Evolutionary conservation across 192 early-diverging fungal genomes (phyloP), one percentile per base, ranked within the genome.

Genomic region (Phlyctochytrium arcticum): DNA sequence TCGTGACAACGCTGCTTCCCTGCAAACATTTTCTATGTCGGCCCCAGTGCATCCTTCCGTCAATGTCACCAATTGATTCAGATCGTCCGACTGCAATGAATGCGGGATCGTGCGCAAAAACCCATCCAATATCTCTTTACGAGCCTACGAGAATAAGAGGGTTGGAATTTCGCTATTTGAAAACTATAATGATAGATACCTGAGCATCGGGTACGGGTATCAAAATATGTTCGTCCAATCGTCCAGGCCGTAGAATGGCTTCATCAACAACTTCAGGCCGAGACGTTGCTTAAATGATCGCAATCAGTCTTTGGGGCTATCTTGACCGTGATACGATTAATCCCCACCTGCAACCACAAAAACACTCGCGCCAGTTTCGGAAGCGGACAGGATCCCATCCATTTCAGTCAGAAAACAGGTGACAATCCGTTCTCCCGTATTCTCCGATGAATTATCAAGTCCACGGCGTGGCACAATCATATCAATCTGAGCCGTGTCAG

Each of bases 371-470:
- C 60, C 21, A 30, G 29, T 21, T n/a, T n/a, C n/a, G 33, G 31
- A 19, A n/a, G 67, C 66, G 4, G 87, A 72, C 27, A 87, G 74
- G 55, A 90, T 73, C 0, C 87, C 87, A 67, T 90, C 90, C 85
- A 92, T 89, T 73, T 92, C 50, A 30, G 64, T 19, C 0, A 96
- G 77, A 48, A 96, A 78, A 24, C 86, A 82, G 32, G 94, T 93
- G n/a, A 94, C 92, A 24, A 95, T 90, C 23, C 94, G 83, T 49
- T 93, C 89, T 17, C 83, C 82, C 6, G 90, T 91, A 61, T 90
- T 90, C 64, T 95, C 92, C 0, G 89, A 85, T 5, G 90, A 84
- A 31, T 65, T 55, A 24, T 79, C 83, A 0, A 82, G 81, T 35
- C 89, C 93, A 59, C 92, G 79, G 29, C 71, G 72, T 12, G 89